These are phyloP conservation scores for Henckelia pumila DNA, from an alignment of 257 asterid species.

Conservation along the genomic window DNA sequence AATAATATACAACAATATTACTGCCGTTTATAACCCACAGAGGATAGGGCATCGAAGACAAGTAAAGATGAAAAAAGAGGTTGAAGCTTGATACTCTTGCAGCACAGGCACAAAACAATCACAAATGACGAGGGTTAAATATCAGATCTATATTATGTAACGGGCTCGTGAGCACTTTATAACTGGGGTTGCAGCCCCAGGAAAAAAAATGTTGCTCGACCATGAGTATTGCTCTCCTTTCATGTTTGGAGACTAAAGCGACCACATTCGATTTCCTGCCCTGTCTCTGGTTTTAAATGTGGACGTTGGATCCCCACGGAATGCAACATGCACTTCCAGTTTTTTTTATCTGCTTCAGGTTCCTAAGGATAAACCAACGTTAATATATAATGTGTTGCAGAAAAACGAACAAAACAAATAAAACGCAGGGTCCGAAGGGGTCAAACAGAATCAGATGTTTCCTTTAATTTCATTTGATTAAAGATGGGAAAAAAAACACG, in stretches of 20 bases:
- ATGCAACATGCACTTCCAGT: constrained; percentile 4
- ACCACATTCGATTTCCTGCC: background rate
- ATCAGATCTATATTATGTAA: background rate
- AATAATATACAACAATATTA: background rate
- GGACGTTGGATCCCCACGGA: constrained; percentile 7
- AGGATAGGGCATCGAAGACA: constrained; percentile 10
- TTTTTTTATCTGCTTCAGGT: constrained; percentile 22
- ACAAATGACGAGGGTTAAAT: background rate
- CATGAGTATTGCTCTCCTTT: background rate
- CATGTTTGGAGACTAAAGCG: background rate
- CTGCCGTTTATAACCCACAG: constrained; percentile 5
- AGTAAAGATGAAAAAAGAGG: constrained; percentile 2
- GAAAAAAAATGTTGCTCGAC: background rate
- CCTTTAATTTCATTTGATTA: background rate
- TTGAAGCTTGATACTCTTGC: constrained; percentile 3
- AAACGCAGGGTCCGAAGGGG: background rate
- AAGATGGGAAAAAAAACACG: background rate
- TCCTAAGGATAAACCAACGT: constrained; percentile 25
- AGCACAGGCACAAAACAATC: constrained; percentile 12
- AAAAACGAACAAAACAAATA: background rate
- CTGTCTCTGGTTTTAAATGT: background rate
- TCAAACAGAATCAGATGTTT: background rate
- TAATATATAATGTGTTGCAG: background rate
- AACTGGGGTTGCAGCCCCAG: background rate
- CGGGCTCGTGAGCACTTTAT: constrained; percentile 4